Percentiles rank a stretch among this genome's conserved stretches.
Conservation (phyloP, 192 early-diverging fungal genomes). For the Rhizophlyctis rosea region DNA sequence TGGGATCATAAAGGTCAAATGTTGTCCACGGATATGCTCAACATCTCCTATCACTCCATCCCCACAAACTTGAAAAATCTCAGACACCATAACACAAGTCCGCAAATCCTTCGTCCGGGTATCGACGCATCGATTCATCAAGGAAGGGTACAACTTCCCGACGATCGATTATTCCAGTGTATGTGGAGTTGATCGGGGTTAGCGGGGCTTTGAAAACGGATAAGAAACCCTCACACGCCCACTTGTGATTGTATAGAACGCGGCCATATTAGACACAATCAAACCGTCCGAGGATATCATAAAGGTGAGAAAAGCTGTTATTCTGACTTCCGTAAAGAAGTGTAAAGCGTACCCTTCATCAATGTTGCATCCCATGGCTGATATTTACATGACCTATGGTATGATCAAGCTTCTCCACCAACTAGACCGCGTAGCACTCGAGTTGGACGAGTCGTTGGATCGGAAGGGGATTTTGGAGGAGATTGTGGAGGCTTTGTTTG, state of each 20-base stretch:
- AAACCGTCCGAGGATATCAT: slow-evolving; percentile 37
- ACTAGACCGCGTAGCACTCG: slow-evolving; percentile 10
- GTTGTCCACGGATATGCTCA: background rate
- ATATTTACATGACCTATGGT: slow-evolving; percentile 2
- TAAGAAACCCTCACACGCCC: slow-evolving; percentile 5
- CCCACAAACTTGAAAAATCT: slow-evolving; percentile 4
- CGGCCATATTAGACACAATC: slow-evolving; percentile 39
- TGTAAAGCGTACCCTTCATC: background rate
- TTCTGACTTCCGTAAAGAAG: slow-evolving; percentile 5
- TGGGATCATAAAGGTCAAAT: background rate
- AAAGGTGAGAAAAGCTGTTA: slow-evolving; percentile 20
- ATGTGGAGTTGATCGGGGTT: background rate
- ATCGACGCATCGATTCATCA: too few relatives aligned
- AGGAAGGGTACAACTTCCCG: slow-evolving; percentile 39
- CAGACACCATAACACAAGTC: too few relatives aligned
- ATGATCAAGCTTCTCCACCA: slow-evolving; percentile 17
- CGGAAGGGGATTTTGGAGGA: slow-evolving; percentile 3
- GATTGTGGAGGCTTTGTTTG: slow-evolving; percentile 21
- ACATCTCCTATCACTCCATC: slow-evolving; percentile 12
- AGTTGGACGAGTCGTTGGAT: slow-evolving; percentile 15
- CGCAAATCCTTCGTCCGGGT: too few relatives aligned
- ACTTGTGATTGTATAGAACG: slow-evolving; percentile 17
- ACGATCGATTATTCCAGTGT: slow-evolving; percentile 47
- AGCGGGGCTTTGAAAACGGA: slow-evolving; percentile 5
- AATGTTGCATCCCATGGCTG: background rate